Evolutionary conservation across 768 basidiomycete species (phyloP).

Genomic region (Termitomyces eurrhizus): DNA sequence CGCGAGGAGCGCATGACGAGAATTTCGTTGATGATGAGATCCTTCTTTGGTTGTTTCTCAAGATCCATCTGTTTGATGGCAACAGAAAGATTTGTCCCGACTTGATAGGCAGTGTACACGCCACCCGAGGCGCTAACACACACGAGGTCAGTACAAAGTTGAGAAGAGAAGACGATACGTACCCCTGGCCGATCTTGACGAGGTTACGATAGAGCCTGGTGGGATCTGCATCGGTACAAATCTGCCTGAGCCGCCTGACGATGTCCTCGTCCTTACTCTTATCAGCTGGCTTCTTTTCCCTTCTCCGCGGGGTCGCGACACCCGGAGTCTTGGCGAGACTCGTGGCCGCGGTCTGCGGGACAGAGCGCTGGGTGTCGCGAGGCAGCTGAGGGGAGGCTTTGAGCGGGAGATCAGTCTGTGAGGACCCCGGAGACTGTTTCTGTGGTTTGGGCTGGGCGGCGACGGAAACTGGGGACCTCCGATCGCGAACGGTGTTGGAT

Average conservation of each 20-base stretch:
- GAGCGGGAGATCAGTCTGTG: slow-evolving; percentile 53
- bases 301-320: slow-evolving; percentile 77
- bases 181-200: slow-evolving; percentile 99
- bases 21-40: slow-evolving; percentile 99
- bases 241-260: slow-evolving; percentile 84
- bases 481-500: slow-evolving; percentile 66
- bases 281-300: slow-evolving; percentile 80
- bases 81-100: slow-evolving; percentile 89
- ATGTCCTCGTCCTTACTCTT: slow-evolving; percentile 85
- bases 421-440: slow-evolving; percentile 45
- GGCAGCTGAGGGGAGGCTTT: slow-evolving; percentile 25
- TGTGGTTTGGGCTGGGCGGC: background rate
- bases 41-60: slow-evolving; percentile 99
- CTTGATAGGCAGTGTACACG: slow-evolving; percentile 97
- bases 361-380: slow-evolving; percentile 34
- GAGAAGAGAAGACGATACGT: slow-evolving; percentile 23
- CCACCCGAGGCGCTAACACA: slow-evolving; percentile 84
- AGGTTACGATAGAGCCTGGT: slow-evolving; percentile 89
- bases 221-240: slow-evolving; percentile 97
- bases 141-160: slow-evolving; percentile 4
- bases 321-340: slow-evolving; percentile 66
- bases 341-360: slow-evolving; percentile 50
- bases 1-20: slow-evolving; percentile 96
- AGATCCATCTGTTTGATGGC: slow-evolving; percentile 99
- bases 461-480: slow-evolving; percentile 44